phyloP scores from a whole-genome alignment of 352 stramenopile genomes.

The Pythium angustatum region DNA sequence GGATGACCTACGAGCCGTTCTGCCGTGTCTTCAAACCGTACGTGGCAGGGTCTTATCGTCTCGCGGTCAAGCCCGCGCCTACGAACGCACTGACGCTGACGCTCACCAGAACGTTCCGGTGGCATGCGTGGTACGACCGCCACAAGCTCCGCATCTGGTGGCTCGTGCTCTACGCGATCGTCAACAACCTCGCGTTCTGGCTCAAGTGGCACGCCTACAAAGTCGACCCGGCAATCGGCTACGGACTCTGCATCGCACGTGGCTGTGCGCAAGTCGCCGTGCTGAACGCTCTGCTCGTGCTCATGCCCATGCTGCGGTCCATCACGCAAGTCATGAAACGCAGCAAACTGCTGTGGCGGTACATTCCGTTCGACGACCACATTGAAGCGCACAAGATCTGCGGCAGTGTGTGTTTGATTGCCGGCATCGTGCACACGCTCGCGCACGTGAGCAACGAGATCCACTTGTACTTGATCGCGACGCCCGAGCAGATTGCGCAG shows the following conservation, averaged over 20 bases:
- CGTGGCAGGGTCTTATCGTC: constrained; percentile 50
- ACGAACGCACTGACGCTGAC: no score
- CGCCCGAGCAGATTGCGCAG: neutral
- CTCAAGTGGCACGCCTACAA: constrained; percentile 12
- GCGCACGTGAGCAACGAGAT: constrained; percentile 8
- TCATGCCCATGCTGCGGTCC: constrained; percentile 11
- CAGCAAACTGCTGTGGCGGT: constrained; percentile 4
- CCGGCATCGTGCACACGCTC: constrained; percentile 1
- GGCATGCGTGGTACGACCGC: constrained; percentile 11
- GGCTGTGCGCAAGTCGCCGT: constrained; percentile 13
- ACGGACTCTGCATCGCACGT: constrained; percentile 3
- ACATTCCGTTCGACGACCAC: constrained; percentile 9
- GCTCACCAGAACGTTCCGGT: no score
- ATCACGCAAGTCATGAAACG: constrained; percentile 8
- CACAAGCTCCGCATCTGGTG: constrained; percentile 9
- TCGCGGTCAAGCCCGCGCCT: no score
- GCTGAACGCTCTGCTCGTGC: constrained; percentile 10
- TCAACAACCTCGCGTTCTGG: constrained; percentile 13
- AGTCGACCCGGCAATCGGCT: constrained; percentile 7
- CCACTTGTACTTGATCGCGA: constrained; percentile 9
- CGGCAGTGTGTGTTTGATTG: constrained; percentile 8
- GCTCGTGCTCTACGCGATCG: neutral
- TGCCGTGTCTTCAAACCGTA: constrained; percentile 68
- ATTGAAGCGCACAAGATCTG: constrained; percentile 10
- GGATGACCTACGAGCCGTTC: constrained; percentile 77